Percentiles rank a stretch among this genome's conserved stretches.
Conservation (phyloP, 768 basidiomycete species). For the Tremella yokohamensis region DNA sequence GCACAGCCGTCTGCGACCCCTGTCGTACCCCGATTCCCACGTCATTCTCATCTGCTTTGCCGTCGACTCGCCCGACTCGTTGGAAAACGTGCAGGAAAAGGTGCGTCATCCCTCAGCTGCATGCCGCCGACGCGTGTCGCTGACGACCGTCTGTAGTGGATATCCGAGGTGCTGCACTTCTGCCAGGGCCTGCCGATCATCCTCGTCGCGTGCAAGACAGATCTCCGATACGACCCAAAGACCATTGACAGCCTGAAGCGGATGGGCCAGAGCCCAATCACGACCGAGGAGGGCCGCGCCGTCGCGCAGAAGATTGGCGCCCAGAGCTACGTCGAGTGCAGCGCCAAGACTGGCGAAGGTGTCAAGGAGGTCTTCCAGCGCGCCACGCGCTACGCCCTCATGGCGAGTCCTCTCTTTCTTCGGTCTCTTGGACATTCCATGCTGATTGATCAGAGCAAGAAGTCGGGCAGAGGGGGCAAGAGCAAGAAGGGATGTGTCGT, state of each 20-base stretch:
- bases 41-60: slow-evolving; percentile 99
- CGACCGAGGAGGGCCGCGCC: slow-evolving; percentile 70
- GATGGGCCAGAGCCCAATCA: slow-evolving; percentile 87
- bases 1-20: slow-evolving; percentile 74
- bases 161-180: slow-evolving; percentile 97
- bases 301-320: slow-evolving; percentile 96
- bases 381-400: slow-evolving; percentile 85
- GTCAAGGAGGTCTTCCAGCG: slow-evolving; percentile 98
- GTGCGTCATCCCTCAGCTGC: slow-evolving; percentile 54
- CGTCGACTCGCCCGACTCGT: slow-evolving; percentile 92
- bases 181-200: slow-evolving; percentile 91
- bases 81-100: slow-evolving; percentile 99
- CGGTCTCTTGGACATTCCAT: neutral
- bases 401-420: slow-evolving; percentile 26
- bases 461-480: slow-evolving; percentile 34
- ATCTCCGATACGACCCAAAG: slow-evolving; percentile 85
- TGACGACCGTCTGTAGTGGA: slow-evolving; percentile 64
- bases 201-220: slow-evolving; percentile 98
- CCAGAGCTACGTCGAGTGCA: slow-evolving; percentile 94
- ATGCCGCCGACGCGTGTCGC: neutral
- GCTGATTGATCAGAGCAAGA: slow-evolving; percentile 36
- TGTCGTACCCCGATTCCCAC: slow-evolving; percentile 98
- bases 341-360: slow-evolving; percentile 91
- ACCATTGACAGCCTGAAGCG: slow-evolving; percentile 91
- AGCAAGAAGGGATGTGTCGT: slow-evolving; percentile 41